phyloP scores from a whole-genome alignment of 108 stramenopile species.

The Skeletonema tropicum region DNA sequence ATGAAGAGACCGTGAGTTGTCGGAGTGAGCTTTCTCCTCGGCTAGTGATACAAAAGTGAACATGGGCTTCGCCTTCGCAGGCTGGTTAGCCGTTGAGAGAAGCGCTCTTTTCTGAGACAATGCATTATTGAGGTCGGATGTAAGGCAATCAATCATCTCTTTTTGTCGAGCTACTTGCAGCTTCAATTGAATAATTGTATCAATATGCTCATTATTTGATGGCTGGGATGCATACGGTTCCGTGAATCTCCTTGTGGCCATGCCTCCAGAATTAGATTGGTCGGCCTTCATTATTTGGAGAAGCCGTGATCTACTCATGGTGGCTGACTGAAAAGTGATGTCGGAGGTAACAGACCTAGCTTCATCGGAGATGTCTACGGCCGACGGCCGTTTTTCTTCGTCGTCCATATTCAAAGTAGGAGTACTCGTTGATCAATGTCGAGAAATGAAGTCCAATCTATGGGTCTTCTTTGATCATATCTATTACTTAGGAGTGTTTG shows the following conservation, averaged over 20 bases:
- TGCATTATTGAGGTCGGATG: not conserved
- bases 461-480: too few species aligned
- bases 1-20: not conserved
- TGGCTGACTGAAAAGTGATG: conserved; percentile 1
- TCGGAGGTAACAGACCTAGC: not conserved
- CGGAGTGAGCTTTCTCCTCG: conserved; percentile 1
- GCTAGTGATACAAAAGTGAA: not conserved
- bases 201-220: not conserved
- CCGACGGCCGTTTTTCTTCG: not conserved
- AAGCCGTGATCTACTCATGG: not conserved
- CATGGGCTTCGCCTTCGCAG: not conserved
- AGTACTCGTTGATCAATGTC: too few species aligned
- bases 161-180: not conserved
- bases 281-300: not conserved
- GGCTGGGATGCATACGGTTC: not conserved
- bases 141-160: not conserved
- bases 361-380: not conserved
- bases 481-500: too few species aligned
- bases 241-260: not conserved
- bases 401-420: not conserved
- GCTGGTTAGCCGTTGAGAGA: not conserved
- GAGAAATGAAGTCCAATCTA: too few species aligned
- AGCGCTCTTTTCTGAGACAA: not conserved
- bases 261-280: not conserved
- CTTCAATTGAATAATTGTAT: not conserved